phyloP scores from a whole-genome alignment of 371 early-diverging fungal genomes.

The Apophysomyces elegans region DNA sequence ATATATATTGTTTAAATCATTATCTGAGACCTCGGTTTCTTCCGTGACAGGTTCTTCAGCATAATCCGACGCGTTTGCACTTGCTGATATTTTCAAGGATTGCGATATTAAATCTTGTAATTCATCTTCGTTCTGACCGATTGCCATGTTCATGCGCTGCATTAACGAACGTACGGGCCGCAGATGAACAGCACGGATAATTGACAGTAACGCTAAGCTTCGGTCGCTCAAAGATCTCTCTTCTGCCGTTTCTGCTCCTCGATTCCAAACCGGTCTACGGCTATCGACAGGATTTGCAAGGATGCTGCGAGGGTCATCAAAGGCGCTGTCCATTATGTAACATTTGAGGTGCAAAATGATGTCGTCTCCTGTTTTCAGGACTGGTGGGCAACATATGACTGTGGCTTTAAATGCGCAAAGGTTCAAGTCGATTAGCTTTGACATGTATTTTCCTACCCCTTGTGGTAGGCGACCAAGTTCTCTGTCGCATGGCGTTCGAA shows the following conservation, averaged over 20 bases:
- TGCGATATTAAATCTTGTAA: slow-evolving; percentile 34
- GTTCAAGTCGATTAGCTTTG: slow-evolving; percentile 52
- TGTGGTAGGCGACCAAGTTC: slow-evolving; percentile 56
- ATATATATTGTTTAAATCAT: slow-evolving; percentile 65
- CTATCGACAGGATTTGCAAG: background rate
- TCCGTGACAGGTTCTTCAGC: slow-evolving; percentile 22
- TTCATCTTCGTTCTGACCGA: slow-evolving; percentile 23
- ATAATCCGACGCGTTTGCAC: background rate
- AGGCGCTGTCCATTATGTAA: slow-evolving; percentile 41
- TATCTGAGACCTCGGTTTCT: slow-evolving; percentile 57
- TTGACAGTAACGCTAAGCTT: slow-evolving; percentile 48
- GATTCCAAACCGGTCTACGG: slow-evolving; percentile 23
- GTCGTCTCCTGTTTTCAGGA: slow-evolving; percentile 55
- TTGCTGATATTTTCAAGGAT: slow-evolving; percentile 17
- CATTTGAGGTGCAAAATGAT: slow-evolving; percentile 52
- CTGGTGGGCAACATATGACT: slow-evolving; percentile 39
- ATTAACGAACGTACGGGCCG: slow-evolving; percentile 43
- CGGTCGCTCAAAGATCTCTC: slow-evolving; percentile 33
- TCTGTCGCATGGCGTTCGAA: slow-evolving; percentile 32
- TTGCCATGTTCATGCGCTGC: slow-evolving; percentile 27
- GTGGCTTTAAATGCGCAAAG: slow-evolving; percentile 53
- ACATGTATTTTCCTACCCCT: slow-evolving; percentile 49
- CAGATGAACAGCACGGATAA: slow-evolving; percentile 46
- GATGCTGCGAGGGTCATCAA: slow-evolving; percentile 13
- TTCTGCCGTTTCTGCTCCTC: slow-evolving; percentile 30